Evolutionary conservation across 345 rosid genomes (phyloP).

Genomic region (Hibiscus tridactylites): DNA sequence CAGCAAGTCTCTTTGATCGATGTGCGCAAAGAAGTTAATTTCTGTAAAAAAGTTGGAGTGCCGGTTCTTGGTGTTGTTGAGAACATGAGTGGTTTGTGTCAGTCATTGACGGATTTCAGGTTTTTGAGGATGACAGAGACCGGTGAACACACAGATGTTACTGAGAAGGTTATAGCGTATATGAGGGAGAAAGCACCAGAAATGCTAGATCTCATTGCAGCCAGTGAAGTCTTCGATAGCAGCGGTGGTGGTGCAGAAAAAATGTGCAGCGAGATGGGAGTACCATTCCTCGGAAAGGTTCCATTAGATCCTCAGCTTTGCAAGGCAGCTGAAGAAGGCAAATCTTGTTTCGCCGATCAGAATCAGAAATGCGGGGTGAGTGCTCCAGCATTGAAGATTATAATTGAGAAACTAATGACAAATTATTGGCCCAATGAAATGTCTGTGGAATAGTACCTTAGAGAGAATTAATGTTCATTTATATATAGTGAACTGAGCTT

Average conservation of each 20-base stretch:
- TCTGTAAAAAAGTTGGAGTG: slow-evolving; percentile 90
- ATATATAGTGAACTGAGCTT: too few species aligned
- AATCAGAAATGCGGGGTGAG: slow-evolving; percentile 59
- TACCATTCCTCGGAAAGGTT: slow-evolving; percentile 82
- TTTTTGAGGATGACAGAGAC: slow-evolving; percentile 42
- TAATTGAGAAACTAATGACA: slow-evolving; percentile 42
- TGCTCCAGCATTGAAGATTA: slow-evolving; percentile 58
- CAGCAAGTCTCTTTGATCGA: slow-evolving; percentile 90
- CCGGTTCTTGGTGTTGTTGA: slow-evolving; percentile 90
- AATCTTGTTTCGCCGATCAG: slow-evolving; percentile 68
- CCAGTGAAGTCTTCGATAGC: slow-evolving; percentile 74
- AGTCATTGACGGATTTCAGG: slow-evolving; percentile 55
- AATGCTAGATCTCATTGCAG: slow-evolving; percentile 45
- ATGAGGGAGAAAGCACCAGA: slow-evolving; percentile 73
- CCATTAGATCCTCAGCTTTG: slow-evolving; percentile 94
- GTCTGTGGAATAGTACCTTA: slow-evolving; percentile 2
- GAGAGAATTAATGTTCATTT: background rate
- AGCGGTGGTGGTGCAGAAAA: slow-evolving; percentile 74
- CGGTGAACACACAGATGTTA: slow-evolving; percentile 54
- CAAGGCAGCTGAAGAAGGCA: slow-evolving; percentile 90
- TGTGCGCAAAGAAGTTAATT: slow-evolving; percentile 87
- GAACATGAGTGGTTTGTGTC: slow-evolving; percentile 92
- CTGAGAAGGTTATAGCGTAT: slow-evolving; percentile 38
- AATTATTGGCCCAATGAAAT: slow-evolving; percentile 24
- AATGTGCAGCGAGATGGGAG: slow-evolving; percentile 87